Evolutionary conservation across 257 asterid genomes (phyloP).

Genomic region (Prunella vulgaris): DNA sequence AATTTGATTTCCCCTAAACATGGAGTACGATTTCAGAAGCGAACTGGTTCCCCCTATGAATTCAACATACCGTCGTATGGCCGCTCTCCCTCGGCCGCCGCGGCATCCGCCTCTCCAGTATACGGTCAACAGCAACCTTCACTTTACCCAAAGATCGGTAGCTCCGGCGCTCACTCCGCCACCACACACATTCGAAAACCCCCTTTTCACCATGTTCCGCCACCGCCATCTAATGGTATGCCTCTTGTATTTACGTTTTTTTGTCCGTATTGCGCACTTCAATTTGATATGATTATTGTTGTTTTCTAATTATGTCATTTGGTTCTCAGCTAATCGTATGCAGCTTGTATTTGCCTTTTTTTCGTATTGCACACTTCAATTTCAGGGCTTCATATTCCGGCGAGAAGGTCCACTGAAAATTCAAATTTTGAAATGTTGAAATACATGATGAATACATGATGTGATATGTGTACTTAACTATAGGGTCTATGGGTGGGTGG

Average conservation of each 20-base stretch:
- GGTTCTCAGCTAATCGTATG: slow-evolving; percentile 46
- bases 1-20: neutral
- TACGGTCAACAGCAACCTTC: slow-evolving; percentile 39
- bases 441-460: too few species aligned
- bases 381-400: too few species aligned
- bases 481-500: too few species aligned
- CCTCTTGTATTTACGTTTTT: neutral
- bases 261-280: neutral
- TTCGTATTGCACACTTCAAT: neutral
- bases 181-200: slow-evolving; percentile 36
- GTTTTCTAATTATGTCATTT: slow-evolving; percentile 8
- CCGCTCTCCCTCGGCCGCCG: slow-evolving; percentile 32
- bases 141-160: slow-evolving; percentile 51
- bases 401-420: too few species aligned
- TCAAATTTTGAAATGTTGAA: too few species aligned
- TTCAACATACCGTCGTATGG: slow-evolving; percentile 33
- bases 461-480: too few species aligned
- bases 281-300: neutral
- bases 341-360: too few species aligned
- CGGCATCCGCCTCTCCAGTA: slow-evolving; percentile 32
- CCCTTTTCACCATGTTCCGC: slow-evolving; percentile 42
- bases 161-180: slow-evolving; percentile 30
- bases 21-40: slow-evolving; percentile 55
- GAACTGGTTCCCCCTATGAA: slow-evolving; percentile 31
- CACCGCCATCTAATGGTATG: slow-evolving; percentile 42